Evolutionary conservation across 2,329 filamentous ascomycete species (phyloP).

Genomic region (Penicillium sp.): DNA sequence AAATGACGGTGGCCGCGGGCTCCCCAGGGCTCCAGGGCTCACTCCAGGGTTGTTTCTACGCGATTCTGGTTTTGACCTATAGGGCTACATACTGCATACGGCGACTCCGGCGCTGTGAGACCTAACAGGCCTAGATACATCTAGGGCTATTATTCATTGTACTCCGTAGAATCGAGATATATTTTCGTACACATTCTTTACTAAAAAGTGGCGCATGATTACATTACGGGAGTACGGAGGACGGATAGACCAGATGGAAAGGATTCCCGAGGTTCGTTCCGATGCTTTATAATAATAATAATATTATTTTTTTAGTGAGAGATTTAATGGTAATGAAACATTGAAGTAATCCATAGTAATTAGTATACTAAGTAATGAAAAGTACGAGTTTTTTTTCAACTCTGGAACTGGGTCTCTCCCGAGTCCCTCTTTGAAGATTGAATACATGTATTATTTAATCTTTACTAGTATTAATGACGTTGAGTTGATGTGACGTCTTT

Average conservation of each 20-base stretch:
- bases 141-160: background rate
- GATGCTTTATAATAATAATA: background rate
- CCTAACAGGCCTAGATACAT: background rate
- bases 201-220: background rate
- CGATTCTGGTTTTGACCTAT: constrained; percentile 3
- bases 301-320: background rate
- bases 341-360: background rate
- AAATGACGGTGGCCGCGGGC: background rate
- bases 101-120: constrained; percentile 8
- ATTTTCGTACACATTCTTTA: background rate
- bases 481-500: constrained; percentile 15
- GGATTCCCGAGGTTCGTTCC: background rate
- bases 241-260: background rate
- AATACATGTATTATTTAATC: constrained; percentile 3
- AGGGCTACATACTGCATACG: constrained; percentile 11
- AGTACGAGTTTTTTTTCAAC: constrained; percentile 12
- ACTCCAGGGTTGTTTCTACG: background rate
- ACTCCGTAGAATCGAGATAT: background rate
- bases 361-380: constrained; percentile 1
- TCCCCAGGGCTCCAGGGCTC: background rate
- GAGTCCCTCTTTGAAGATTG: background rate
- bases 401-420: constrained; percentile 27
- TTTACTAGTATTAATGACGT: constrained; percentile 7
- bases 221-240: background rate
- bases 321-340: constrained; percentile 4